Conservation (phyloP, 257 asterid species). For the Solanum habrochaites region DNA sequence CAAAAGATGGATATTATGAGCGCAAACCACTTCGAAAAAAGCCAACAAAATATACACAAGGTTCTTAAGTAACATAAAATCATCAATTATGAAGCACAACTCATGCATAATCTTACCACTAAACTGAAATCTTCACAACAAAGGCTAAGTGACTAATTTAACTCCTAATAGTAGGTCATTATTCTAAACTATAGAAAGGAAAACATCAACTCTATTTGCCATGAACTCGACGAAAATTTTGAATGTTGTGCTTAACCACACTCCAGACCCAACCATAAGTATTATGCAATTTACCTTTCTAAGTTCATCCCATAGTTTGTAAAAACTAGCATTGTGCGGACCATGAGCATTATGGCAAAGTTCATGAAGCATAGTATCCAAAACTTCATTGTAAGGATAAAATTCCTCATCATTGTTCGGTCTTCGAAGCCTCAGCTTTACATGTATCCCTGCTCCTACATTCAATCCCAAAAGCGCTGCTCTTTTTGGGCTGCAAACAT, state of each 20-base stretch:
- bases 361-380: slow-evolving; percentile 98
- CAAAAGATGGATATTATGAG: not conserved
- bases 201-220: not conserved
- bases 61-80: not conserved
- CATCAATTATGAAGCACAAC: not conserved
- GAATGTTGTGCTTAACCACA: not conserved
- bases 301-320: slow-evolving; percentile 90
- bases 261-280: not conserved
- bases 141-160: not conserved
- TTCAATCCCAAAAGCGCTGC: slow-evolving; percentile 58
- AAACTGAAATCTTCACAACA: not conserved
- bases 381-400: slow-evolving; percentile 53
- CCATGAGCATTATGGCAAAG: slow-evolving; percentile 82
- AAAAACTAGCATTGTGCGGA: slow-evolving; percentile 82
- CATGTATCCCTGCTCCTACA: slow-evolving; percentile 64
- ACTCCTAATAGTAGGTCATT: not conserved
- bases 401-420: slow-evolving; percentile 60
- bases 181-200: not conserved
- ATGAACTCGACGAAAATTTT: not conserved
- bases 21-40: not conserved
- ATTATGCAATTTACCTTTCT: slow-evolving; percentile 38
- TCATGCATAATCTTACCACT: not conserved
- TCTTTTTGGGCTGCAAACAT: slow-evolving; percentile 54
- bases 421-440: slow-evolving; percentile 80
- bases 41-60: not conserved